Evolutionary conservation across 768 basidiomycete species (phyloP), one percentile per base, ranked within the genome.

Genomic region (Mycena filopes): DNA sequence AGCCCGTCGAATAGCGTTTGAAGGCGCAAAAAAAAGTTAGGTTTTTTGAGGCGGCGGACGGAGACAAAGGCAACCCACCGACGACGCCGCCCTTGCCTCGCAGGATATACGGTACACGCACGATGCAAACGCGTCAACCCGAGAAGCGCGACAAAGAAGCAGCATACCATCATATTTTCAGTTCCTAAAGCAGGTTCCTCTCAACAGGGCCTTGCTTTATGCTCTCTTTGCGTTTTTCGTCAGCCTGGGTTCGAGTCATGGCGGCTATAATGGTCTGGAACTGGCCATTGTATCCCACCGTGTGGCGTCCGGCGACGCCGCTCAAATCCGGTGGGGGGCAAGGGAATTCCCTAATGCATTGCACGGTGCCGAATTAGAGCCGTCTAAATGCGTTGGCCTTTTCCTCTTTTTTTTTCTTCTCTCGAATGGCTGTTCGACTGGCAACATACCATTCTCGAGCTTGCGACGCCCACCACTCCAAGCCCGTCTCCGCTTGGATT

Each of bases 321-420:
- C 51, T 29, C 36, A 42, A 60, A 5, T 47, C 56, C 58, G 57
- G 16, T n/a, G n/a, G 58, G 45, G 49, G 64, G 63, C 38, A 42
- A 43, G 20, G 42, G 15, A 50, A 65, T 42, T 65, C 31, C 64
- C 50, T 59, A 48, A 47, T 54, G 26, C 56, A 41, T 18, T 61
- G 54, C 38, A 49, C 68, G 64, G 64, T 63, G 53, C 68, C 68
- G 68, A 69, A 55, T 58, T 66, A 60, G 49, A 53, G 55, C 59
- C 51, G 42, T 38, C 57, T 51, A 33, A 55, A 47, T 33, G 49
- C 55, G 48, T 45, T 59, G 28, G 51, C 46, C n/a, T n/a, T n/a
- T n/a, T n/a, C n/a, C n/a, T 23, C 47, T 10, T 16, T 51, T 20
- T 40, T 49, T 55, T 61, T 29, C 31, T 43, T 55, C 15, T 54